Evolutionary conservation across 148 eudicot genomes (phyloP).

Genomic region (Fagopyrum esculentum): DNA sequence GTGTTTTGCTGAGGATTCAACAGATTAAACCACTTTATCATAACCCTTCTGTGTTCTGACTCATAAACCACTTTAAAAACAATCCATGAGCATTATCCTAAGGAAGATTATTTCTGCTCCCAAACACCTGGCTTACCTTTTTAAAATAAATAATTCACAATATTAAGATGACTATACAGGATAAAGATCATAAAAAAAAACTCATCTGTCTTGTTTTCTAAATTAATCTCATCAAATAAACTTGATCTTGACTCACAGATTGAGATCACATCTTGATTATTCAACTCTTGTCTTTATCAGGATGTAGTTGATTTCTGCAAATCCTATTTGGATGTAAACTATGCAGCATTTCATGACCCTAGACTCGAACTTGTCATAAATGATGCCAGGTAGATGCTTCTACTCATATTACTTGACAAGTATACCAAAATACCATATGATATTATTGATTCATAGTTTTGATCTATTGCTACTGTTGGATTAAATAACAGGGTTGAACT

Average conservation of each 20-base stretch:
- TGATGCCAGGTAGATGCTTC: slow-evolving; percentile 57
- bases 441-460: background rate
- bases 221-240: too few relatives aligned
- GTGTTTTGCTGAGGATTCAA: background rate
- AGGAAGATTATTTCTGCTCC: background rate
- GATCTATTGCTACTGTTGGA: background rate
- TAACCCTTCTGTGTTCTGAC: background rate
- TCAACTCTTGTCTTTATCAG: slow-evolving; percentile 19
- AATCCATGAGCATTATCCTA: background rate
- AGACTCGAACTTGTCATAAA: slow-evolving; percentile 81
- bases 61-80: slow-evolving; percentile 1
- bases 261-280: background rate
- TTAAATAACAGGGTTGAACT: slow-evolving; percentile 57
- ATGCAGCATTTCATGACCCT: slow-evolving; percentile 67
- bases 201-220: too few relatives aligned
- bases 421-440: background rate
- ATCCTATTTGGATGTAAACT: slow-evolving; percentile 68
- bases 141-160: background rate
- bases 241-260: background rate
- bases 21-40: background rate
- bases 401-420: background rate
- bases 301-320: slow-evolving; percentile 92
- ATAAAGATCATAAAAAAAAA: background rate
- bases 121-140: background rate
- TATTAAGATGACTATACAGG: background rate